These are phyloP conservation scores for Otatea glauca DNA, from an alignment of 176 grass and related monocot genomes.

Conservation along the genomic window DNA sequence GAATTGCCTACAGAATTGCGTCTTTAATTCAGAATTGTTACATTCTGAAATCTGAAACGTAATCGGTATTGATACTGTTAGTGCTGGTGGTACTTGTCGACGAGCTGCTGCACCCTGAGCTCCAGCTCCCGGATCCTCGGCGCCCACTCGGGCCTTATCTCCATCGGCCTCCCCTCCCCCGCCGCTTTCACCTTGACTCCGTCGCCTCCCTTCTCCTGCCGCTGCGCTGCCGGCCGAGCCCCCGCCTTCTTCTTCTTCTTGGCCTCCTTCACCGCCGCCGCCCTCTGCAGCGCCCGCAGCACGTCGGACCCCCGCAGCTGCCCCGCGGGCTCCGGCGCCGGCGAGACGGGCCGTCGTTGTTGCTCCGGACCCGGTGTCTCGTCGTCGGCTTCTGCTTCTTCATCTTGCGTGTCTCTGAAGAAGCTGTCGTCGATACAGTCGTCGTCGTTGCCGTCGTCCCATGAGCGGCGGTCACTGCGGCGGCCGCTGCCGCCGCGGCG, in stretches of 20 bases:
- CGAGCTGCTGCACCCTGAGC: slow-evolving; percentile 43
- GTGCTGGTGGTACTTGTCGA: slow-evolving; percentile 36
- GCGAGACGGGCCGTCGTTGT: neutral
- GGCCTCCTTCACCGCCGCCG: slow-evolving; percentile 52
- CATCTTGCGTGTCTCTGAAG: slow-evolving; percentile 33
- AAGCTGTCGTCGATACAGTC: slow-evolving; percentile 43
- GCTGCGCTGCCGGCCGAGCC: neutral
- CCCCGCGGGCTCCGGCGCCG: neutral
- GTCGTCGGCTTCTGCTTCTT: neutral
- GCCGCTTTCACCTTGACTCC: neutral
- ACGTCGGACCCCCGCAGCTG: slow-evolving; percentile 57
- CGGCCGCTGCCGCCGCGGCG: neutral
- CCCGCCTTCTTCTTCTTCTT: slow-evolving; percentile 31
- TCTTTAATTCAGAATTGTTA: neutral
- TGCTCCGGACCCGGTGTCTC: neutral
- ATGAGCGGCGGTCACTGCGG: neutral
- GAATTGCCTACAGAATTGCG: neutral
- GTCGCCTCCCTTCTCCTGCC: slow-evolving; percentile 8
- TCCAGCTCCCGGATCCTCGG: slow-evolving; percentile 56
- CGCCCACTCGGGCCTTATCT: slow-evolving; percentile 55
- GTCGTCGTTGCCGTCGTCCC: slow-evolving; percentile 38
- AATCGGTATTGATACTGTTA: neutral
- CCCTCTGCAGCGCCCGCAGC: slow-evolving; percentile 56
- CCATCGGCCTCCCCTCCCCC: slow-evolving; percentile 47
- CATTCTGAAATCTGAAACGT: neutral